phyloP scores from a whole-genome alignment of 2,329 filamentous ascomycete genomes.

The Claviceps africana region DNA sequence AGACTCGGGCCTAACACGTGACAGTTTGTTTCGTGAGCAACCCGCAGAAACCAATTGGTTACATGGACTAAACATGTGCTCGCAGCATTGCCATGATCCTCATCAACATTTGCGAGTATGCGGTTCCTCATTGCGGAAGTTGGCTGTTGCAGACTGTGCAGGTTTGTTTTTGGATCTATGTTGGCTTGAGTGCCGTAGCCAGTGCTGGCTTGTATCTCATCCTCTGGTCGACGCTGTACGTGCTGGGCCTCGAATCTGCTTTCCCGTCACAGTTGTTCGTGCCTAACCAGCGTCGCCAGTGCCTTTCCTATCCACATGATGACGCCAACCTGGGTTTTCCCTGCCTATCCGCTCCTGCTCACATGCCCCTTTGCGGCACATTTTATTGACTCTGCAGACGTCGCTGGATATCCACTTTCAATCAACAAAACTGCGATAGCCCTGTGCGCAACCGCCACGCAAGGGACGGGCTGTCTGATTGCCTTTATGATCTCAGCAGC shows the following conservation, averaged over 20 bases:
- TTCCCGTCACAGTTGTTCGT: not conserved
- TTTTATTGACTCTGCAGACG: constrained; percentile 31
- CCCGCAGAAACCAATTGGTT: not conserved
- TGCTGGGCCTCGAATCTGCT: not conserved
- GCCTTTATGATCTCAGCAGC: constrained; percentile 70
- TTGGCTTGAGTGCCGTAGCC: constrained; percentile 49
- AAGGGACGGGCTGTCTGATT: constrained; percentile 42
- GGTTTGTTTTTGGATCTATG: constrained; percentile 62
- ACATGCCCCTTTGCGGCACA: constrained; percentile 58
- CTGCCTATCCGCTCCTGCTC: constrained; percentile 67
- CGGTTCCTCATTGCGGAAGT: constrained; percentile 41
- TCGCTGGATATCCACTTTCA: not conserved
- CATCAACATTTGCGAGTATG: constrained; percentile 69
- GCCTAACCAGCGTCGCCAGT: constrained; percentile 17
- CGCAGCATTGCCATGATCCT: constrained; percentile 51
- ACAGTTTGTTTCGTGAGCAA: constrained; percentile 30
- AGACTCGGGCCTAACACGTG: not conserved
- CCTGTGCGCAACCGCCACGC: constrained; percentile 33
- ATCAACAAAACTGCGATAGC: constrained; percentile 31
- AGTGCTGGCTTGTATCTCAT: constrained; percentile 62
- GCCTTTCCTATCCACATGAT: constrained; percentile 59
- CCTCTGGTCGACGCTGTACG: constrained; percentile 48
- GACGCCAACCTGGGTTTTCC: constrained; percentile 83
- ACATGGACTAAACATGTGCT: not conserved
- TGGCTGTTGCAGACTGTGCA: constrained; percentile 50